Conservation (phyloP, 2,329 filamentous ascomycete species). For the Colletotrichum zoysiae region DNA sequence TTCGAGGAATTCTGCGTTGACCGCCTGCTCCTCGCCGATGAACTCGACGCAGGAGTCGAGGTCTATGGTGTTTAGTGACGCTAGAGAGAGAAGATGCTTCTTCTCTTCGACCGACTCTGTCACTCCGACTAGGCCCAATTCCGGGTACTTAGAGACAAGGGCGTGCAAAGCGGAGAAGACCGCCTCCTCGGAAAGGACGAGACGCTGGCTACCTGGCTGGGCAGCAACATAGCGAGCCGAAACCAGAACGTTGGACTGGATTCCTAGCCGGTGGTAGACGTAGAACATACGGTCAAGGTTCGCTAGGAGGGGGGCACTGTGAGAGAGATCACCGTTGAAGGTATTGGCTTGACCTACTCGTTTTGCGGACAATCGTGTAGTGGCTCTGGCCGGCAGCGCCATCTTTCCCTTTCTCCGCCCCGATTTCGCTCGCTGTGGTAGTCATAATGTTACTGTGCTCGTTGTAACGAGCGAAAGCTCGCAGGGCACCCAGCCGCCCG, state of each 20-base stretch:
- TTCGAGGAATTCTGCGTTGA: slow-evolving; percentile 4
- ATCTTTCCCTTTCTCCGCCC: not conserved
- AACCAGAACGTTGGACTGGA: slow-evolving; percentile 45
- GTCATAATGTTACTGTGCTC: not conserved
- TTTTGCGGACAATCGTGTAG: slow-evolving; percentile 23
- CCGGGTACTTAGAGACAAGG: slow-evolving; percentile 41
- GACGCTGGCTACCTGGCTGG: not conserved
- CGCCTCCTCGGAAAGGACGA: slow-evolving; percentile 22
- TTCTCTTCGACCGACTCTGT: slow-evolving; percentile 20
- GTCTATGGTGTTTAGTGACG: slow-evolving; percentile 25
- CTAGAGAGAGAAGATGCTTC: slow-evolving; percentile 24
- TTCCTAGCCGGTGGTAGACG: slow-evolving; percentile 43
- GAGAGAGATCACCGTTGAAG: no score
- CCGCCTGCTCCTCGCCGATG: slow-evolving; percentile 9
- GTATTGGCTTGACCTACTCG: slow-evolving; percentile 4
- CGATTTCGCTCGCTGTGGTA: not conserved
- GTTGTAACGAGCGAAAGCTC: not conserved
- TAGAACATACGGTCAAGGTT: slow-evolving; percentile 43
- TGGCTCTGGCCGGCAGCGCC: not conserved
- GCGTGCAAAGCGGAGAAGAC: slow-evolving; percentile 42
- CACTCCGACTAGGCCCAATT: slow-evolving; percentile 41
- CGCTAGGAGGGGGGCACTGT: not conserved
- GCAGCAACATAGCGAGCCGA: slow-evolving; percentile 42
- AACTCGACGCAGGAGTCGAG: slow-evolving; percentile 37
- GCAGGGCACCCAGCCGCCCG: not conserved